Conservation (phyloP, 2,329 filamentous ascomycete genomes). For the Hypomyces rosellus region DNA sequence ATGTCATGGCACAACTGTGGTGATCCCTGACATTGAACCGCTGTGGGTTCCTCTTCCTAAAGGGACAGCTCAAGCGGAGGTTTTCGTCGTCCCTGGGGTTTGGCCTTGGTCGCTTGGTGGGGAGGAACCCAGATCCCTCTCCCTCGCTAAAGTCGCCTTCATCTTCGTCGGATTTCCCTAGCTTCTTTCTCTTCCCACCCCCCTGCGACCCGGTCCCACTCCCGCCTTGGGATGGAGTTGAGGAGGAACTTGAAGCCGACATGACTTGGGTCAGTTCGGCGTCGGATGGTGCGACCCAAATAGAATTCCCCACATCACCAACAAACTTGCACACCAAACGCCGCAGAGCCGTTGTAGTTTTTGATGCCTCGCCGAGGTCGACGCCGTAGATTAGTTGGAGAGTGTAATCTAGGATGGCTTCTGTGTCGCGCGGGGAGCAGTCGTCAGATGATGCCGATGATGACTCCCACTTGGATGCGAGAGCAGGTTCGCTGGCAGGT, state of each 20-base stretch:
- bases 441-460: constrained; percentile 23
- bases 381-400: constrained; percentile 34
- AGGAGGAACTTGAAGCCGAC: constrained; percentile 26
- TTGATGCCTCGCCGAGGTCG: constrained; percentile 28
- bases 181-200: constrained; percentile 32
- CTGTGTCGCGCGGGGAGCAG: constrained; percentile 27
- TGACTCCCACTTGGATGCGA: constrained; percentile 14
- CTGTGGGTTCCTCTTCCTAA: constrained; percentile 37
- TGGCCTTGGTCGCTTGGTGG: constrained; percentile 25
- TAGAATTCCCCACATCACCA: constrained; percentile 26
- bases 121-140: constrained; percentile 23
- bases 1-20: constrained; percentile 37
- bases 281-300: constrained; percentile 26
- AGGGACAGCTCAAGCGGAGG: constrained; percentile 37
- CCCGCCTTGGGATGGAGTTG: constrained; percentile 23
- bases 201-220: constrained; percentile 16
- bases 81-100: constrained; percentile 32
- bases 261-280: constrained; percentile 24
- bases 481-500: constrained; percentile 3
- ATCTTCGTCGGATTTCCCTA: constrained; percentile 22
- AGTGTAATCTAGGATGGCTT: constrained; percentile 28
- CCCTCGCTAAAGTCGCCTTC: constrained; percentile 31
- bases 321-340: constrained; percentile 27
- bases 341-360: constrained; percentile 22
- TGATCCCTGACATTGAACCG: constrained; percentile 42